Conservation (phyloP, 1,284 basidiomycete species). For the Inonotus hispidus region DNA sequence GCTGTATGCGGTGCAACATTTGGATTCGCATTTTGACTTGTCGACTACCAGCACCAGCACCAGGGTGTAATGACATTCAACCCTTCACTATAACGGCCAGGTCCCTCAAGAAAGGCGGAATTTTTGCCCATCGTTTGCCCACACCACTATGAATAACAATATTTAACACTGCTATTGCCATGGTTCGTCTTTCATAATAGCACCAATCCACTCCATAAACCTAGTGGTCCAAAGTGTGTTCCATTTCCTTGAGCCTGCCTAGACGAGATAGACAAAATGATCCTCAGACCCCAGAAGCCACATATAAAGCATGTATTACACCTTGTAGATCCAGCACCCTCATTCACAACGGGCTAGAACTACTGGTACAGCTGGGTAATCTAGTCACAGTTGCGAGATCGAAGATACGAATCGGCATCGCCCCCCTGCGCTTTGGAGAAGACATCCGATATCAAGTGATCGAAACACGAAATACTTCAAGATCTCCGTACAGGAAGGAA, state of each 20-base stretch:
- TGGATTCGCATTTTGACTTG: too few relatives aligned
- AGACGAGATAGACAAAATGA: conserved; percentile 61
- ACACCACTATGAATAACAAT: conserved; percentile 54
- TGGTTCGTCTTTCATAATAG: conserved; percentile 32
- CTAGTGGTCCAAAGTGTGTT: background rate
- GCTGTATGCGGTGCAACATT: background rate
- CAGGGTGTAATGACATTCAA: conserved; percentile 74
- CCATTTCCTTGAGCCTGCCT: conserved; percentile 35
- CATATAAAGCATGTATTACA: conserved; percentile 74
- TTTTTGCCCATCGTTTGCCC: conserved; percentile 57
- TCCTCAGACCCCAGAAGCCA: conserved; percentile 73
- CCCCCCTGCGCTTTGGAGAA: conserved; percentile 41
- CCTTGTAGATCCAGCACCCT: conserved; percentile 75
- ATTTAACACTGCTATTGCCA: conserved; percentile 57
- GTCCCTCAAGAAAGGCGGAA: conserved; percentile 51
- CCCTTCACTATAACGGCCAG: conserved; percentile 61
- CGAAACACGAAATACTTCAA: conserved; percentile 29
- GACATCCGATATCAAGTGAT: conserved; percentile 40
- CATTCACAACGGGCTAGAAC: conserved; percentile 81
- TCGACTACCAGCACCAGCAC: conserved; percentile 15
- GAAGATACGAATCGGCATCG: conserved; percentile 70
- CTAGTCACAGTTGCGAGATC: conserved; percentile 63
- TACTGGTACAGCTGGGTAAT: conserved; percentile 76
- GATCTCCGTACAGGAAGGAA: conserved; percentile 34
- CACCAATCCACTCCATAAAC: background rate